Evolutionary conservation across 768 basidiomycete genomes (phyloP).

Genomic region (Mycena pura): DNA sequence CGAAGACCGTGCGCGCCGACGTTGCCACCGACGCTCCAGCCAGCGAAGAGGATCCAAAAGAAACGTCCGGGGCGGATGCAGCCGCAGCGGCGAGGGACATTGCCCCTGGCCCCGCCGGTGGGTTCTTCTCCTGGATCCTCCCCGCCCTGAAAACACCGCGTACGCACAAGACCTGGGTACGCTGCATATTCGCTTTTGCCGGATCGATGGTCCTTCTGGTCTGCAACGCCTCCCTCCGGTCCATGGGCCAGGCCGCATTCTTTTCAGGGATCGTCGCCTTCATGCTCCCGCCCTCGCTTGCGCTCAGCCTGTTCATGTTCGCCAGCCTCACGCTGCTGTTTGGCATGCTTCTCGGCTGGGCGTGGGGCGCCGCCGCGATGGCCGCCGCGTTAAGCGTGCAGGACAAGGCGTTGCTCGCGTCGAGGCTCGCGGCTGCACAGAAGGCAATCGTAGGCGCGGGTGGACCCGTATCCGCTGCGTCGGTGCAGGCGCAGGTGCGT

Average conservation of each 20-base stretch:
- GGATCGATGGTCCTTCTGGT: constrained; percentile 45
- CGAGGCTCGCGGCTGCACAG: constrained; percentile 43
- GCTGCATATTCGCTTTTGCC: constrained; percentile 43
- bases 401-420: constrained; percentile 41
- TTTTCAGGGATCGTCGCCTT: constrained; percentile 47
- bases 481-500: constrained; percentile 1
- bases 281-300: constrained; percentile 47
- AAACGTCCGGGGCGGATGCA: no score
- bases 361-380: constrained; percentile 53
- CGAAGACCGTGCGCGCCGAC: no score
- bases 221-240: constrained; percentile 34
- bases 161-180: constrained; percentile 47
- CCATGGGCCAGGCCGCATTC: constrained; percentile 49
- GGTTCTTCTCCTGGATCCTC: constrained; percentile 40
- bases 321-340: constrained; percentile 41
- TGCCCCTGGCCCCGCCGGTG: no score
- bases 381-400: constrained; percentile 46
- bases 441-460: no score
- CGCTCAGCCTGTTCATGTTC: constrained; percentile 45
- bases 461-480: not conserved
- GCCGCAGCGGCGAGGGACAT: no score
- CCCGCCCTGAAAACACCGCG: constrained; percentile 42
- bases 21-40: no score
- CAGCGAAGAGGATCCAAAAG: no score
- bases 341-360: constrained; percentile 55